Base-by-base conservation (phyloP, 192 early-diverging fungal species). In the Podila minutissima region DNA sequence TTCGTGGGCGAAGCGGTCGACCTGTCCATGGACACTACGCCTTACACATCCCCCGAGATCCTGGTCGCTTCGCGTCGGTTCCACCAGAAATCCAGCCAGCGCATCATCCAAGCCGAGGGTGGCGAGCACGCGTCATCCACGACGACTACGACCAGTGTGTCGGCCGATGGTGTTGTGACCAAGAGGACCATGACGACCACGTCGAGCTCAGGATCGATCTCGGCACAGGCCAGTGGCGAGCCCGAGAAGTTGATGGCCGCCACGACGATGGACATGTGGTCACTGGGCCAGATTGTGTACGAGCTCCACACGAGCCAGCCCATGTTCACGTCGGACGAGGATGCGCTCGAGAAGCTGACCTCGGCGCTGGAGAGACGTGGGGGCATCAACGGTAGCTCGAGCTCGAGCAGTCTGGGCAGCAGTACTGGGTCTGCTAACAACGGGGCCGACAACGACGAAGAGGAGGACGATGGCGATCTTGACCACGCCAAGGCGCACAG, bases 241-340 rank as follows among this genome's bases (percentile, higher is more conserved):
- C 5, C 46, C 1, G 77, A 81, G 4, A 73, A 81, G 61, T 11
- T 83, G 59, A 67, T 71, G 41, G 83, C 83, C 1, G 31, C 51
- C 2, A 59, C 67, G 9, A 50, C 71, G 46, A 83, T 83, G 83
- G 83, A 83, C 66, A 83, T 83, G 74, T 83, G 83, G 83, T 83
- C 83, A 0, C 35, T 83, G 37, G 83, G 83, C 12, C 62, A 74
- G 59, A 74, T 78, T 38, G 61, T 83, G 28, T 83, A 78, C 24
- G 83, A 83, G 67, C 66, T 83, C 35, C 72, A 78, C 20, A 74
- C 75, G 7, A 26, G 12, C 19, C 66, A 71, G 17, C 28, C 83
- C 22, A 72, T 83, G 68, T 83, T 83, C 41, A 48, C 55, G 1
- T 64, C 66, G 15, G 46, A n/a, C 38, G 50, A 66, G 32, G 83